Conservation (phyloP, 1,284 basidiomycete species). For the Puccinia novopanici region DNA sequence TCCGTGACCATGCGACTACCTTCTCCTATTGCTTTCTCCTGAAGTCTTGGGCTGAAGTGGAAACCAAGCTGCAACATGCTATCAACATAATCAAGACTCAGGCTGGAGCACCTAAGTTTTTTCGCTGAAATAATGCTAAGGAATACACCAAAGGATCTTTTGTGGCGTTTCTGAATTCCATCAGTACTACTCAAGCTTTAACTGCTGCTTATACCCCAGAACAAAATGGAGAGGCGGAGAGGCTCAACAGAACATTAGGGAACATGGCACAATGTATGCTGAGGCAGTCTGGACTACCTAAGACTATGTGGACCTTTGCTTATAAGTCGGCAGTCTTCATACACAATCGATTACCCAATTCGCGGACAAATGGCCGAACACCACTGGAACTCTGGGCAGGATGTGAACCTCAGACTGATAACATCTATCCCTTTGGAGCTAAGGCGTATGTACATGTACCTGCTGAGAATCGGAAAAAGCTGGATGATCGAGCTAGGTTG, state of each 20-base stretch:
- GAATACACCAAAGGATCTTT: not conserved
- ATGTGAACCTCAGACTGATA: not conserved
- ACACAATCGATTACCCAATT: slow-evolving; percentile 2
- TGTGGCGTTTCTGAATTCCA: not conserved
- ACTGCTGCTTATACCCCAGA: not conserved
- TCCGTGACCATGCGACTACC: slow-evolving; percentile 8
- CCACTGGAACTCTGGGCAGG: not conserved
- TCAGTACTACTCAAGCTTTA: not conserved
- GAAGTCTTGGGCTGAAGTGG: not conserved
- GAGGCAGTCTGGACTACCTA: not conserved
- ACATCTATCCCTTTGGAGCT: slow-evolving; percentile 14
- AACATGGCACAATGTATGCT: slow-evolving; percentile 8
- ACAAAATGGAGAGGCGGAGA: slow-evolving; percentile 12
- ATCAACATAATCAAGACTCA: not conserved
- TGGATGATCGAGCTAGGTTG: not conserved
- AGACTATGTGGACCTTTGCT: not conserved
- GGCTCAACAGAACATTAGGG: slow-evolving; percentile 1
- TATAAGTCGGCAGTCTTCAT: not conserved
- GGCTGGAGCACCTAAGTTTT: not conserved
- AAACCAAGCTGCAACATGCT: not conserved
- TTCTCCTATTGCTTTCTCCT: not conserved
- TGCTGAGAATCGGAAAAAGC: not conserved
- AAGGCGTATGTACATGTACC: slow-evolving; percentile 7
- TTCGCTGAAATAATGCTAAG: slow-evolving; percentile 3
- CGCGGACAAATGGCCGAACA: not conserved